Evolutionary conservation across 2,329 filamentous ascomycete species (phyloP).

Genomic region (Claviceps sp.): DNA sequence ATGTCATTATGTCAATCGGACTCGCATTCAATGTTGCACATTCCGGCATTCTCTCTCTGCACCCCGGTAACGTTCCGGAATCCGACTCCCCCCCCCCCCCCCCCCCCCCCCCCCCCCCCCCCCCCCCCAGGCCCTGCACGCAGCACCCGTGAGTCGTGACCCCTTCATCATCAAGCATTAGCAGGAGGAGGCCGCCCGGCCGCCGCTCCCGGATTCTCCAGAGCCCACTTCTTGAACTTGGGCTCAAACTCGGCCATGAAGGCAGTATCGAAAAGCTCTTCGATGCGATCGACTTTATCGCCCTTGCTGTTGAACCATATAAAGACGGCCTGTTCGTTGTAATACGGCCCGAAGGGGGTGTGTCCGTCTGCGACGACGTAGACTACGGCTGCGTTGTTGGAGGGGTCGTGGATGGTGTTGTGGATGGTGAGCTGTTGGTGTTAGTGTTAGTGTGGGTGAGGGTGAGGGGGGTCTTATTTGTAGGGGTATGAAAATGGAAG

Average conservation of each 20-base stretch:
- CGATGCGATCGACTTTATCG: neutral
- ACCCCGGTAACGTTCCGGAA: no score
- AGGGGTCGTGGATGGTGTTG: neutral
- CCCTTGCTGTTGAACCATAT: slow-evolving; percentile 1
- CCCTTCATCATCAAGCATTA: no score
- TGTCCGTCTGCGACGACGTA: slow-evolving; percentile 1
- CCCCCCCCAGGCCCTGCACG: no score
- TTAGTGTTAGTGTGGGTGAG: neutral
- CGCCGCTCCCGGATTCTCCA: no score
- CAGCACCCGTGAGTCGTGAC: no score
- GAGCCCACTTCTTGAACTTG: neutral
- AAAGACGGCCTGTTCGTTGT: slow-evolving; percentile 6
- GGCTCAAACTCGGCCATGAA: neutral
- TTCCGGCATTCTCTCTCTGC: no score
- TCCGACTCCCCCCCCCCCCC: no score
- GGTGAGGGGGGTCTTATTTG: neutral
- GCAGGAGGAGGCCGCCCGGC: no score
- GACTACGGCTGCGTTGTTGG: neutral
- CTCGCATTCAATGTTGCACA: no score
- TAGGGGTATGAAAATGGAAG: neutral
- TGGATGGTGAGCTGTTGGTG: neutral
- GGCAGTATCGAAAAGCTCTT: slow-evolving; percentile 3
- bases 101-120: no score
- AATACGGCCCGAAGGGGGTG: slow-evolving; percentile 1
- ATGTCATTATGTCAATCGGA: no score